Conservation (phyloP, 345 rosid species). For the Hirschfeldia incana region DNA sequence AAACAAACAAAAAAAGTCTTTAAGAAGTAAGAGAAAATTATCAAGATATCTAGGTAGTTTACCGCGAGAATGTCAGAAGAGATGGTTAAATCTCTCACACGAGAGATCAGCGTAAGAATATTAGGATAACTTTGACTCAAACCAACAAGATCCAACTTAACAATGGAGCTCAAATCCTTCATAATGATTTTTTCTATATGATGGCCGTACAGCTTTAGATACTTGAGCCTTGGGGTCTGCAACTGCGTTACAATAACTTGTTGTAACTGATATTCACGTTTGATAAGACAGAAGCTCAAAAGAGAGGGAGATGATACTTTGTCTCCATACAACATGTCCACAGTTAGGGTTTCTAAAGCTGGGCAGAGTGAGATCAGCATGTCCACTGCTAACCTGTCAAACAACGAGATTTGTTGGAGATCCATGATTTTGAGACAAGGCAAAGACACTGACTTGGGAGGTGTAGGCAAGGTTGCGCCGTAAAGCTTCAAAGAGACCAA, state of each 20-base stretch:
- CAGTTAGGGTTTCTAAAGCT: constrained; percentile 5
- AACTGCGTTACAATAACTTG: neutral
- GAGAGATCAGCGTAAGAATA: constrained; percentile 5
- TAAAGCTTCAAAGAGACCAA: constrained; percentile 16
- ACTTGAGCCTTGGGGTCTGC: constrained; percentile 14
- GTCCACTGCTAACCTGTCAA: neutral
- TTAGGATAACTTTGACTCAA: neutral
- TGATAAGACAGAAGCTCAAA: neutral
- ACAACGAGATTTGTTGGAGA: neutral
- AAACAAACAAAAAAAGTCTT: neutral
- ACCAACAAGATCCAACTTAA: constrained; percentile 3
- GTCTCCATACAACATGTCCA: neutral
- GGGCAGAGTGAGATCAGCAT: constrained; percentile 11
- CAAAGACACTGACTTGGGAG: constrained; percentile 1
- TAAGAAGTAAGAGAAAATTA: neutral
- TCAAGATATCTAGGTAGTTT: neutral
- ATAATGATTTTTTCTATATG: neutral
- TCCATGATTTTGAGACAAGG: constrained; percentile 18
- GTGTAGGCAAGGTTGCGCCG: neutral
- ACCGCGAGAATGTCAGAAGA: neutral
- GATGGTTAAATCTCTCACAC: constrained; percentile 13
- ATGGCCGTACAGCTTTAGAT: neutral
- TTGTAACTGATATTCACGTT: neutral
- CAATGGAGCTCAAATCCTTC: constrained; percentile 6
- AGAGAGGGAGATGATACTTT: constrained; percentile 10